Evolutionary conservation across 495 filamentous ascomycete species (phyloP), one percentile per base, ranked within the genome.

Genomic region (Hypomontagnella monticulosa): DNA sequence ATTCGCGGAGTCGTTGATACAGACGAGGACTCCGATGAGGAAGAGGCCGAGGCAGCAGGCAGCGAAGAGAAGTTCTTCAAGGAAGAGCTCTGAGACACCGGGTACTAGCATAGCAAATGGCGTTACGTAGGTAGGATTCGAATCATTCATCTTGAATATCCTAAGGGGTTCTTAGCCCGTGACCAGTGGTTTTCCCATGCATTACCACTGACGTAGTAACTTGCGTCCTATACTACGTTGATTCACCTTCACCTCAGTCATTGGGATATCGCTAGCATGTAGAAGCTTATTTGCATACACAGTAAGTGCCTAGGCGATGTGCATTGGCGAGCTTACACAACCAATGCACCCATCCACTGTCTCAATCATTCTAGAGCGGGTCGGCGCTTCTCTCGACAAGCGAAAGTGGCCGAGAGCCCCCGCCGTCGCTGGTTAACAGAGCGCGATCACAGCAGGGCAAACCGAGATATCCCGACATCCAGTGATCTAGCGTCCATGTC

Each of bases 21-120:
- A 23, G 67, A 70, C 27, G 78, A 82, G 33, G 76, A 79, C 27
- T 80, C 83, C 16, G 80, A 75, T 6, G 78, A 79, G 4, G 76
- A 70, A 11, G 75, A 75, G 1, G 41, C 47, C 50, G 73, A 74
- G 8, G 67, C 69, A 9, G 58, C 76, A 52, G 82, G 81, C 3
- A 80, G 79, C 37, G 68, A 80, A 51, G 80, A 83, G 58, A 70
- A 74, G 46, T 79, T 80, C 60, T 80, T 76, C 71, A 79, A 78
- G 50, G 82, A 83, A 36, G 80, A 82, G 16, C 63, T 84, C 53
- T 83, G 48, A 69, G 40, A 57, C 53, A 43, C 23, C 15, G 40
- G 15, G 49, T 54, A 66, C 20, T 41, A 40, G 53, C 63, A 60
- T 59, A 52, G 49, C 48, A 60, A 59, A 61, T 19, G 65, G 68